These are phyloP conservation scores for Escallonia rubra DNA, from an alignment of 129 eudicot genomes.

Conservation along the genomic window DNA sequence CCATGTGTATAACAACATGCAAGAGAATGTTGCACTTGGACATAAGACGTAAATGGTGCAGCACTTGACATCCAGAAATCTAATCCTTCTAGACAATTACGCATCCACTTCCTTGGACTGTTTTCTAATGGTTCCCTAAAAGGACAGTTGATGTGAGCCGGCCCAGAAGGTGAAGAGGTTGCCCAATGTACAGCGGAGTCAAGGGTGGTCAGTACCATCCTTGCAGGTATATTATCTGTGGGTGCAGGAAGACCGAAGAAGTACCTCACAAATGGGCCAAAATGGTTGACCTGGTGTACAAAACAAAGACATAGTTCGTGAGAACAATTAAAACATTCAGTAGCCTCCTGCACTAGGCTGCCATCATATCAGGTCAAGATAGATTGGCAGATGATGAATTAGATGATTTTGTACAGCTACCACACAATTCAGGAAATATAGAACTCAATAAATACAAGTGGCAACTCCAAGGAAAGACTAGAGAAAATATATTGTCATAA, in stretches of 20 bases:
- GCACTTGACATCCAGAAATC: constrained; percentile 65
- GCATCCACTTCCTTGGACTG: constrained; percentile 51
- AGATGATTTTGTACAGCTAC: too few relatives aligned
- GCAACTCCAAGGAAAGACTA: neutral
- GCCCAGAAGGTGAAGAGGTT: constrained; percentile 75
- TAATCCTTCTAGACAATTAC: constrained; percentile 62
- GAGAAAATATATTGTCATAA: neutral
- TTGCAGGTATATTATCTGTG: constrained; percentile 65
- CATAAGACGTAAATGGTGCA: constrained; percentile 64
- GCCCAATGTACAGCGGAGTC: constrained; percentile 77
- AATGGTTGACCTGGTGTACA: constrained; percentile 63
- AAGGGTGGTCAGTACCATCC: constrained; percentile 75
- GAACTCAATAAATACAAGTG: neutral
- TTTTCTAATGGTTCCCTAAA: constrained; percentile 83
- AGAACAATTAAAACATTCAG: neutral
- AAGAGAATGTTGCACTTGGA: constrained; percentile 36
- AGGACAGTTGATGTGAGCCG: constrained; percentile 89
- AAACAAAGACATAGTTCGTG: neutral
- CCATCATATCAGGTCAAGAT: too few relatives aligned
- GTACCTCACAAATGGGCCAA: constrained; percentile 66
- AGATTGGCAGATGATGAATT: too few relatives aligned
- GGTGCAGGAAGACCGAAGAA: constrained; percentile 86
- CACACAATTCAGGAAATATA: neutral
- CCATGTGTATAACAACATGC: constrained; percentile 17
- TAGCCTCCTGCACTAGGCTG: too few relatives aligned